Evolutionary conservation across 805 yeast genomes (phyloP).

Genomic region (Saccharomyces eubayanus): DNA sequence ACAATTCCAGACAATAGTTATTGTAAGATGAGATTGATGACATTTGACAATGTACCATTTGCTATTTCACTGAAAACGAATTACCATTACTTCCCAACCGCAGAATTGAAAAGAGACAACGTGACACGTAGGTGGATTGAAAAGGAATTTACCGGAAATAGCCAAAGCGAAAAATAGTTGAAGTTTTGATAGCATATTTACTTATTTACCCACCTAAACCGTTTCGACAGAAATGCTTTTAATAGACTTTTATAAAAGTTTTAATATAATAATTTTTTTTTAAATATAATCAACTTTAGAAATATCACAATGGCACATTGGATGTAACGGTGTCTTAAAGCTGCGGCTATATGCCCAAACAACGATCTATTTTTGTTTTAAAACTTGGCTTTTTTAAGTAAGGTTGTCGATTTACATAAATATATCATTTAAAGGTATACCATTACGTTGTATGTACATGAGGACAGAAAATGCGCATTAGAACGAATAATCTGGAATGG

Average conservation of each 20-base stretch:
- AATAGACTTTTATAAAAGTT: neutral
- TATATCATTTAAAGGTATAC: neutral
- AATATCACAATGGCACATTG: neutral
- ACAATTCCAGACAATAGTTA: constrained; percentile 71
- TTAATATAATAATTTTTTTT: neutral
- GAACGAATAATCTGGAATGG: neutral
- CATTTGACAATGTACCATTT: constrained; percentile 79
- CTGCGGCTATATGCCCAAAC: too few relatives aligned
- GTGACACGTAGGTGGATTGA: constrained; percentile 47
- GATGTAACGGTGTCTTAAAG: neutral
- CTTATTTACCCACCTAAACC: neutral
- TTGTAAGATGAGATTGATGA: constrained; percentile 69
- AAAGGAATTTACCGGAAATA: constrained; percentile 34
- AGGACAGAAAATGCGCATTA: neutral
- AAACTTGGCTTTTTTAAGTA: too few relatives aligned
- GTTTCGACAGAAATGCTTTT: neutral
- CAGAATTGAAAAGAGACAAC: constrained; percentile 45
- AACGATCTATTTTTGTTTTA: too few relatives aligned
- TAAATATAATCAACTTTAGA: neutral
- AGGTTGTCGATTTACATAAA: too few relatives aligned
- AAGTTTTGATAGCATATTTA: neutral
- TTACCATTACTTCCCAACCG: constrained; percentile 80
- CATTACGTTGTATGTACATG: neutral
- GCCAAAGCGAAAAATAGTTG: neutral
- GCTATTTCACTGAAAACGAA: constrained; percentile 82